A percentile compares a stretch with the other conserved stretches of the same genome.
phyloP scores from a whole-genome alignment of 1,284 basidiomycete genomes.

The Naganishia sp. region DNA sequence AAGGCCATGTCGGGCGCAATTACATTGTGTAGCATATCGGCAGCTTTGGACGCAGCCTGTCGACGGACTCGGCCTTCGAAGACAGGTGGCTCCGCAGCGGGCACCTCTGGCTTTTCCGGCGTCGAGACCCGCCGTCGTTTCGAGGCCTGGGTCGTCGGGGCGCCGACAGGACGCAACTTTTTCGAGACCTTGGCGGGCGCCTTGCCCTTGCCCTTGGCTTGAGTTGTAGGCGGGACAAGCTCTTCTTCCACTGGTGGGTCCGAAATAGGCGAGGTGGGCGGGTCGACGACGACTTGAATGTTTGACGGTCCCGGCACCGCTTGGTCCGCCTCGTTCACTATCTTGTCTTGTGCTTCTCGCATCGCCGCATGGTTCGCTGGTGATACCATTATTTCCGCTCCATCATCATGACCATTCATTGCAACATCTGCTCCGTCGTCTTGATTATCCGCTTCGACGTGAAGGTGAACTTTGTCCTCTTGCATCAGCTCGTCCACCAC shows the following conservation, averaged over 20 bases:
- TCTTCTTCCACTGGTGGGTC: background rate
- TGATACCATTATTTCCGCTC: too few relatives aligned
- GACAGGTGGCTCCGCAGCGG: slow-evolving; percentile 50
- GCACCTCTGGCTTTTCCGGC: slow-evolving; percentile 34
- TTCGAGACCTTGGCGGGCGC: slow-evolving; percentile 4
- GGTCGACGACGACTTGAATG: background rate
- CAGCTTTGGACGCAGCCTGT: slow-evolving; percentile 68
- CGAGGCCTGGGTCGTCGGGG: slow-evolving; percentile 7
- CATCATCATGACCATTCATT: background rate
- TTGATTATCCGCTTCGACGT: background rate
- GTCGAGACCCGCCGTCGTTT: slow-evolving; percentile 22
- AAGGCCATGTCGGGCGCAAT: slow-evolving; percentile 73
- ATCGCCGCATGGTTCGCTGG: too few relatives aligned
- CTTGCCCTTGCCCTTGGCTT: slow-evolving; percentile 8
- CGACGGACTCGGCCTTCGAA: slow-evolving; percentile 38
- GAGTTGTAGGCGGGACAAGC: slow-evolving; percentile 1
- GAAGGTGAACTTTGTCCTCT: slow-evolving; percentile 1
- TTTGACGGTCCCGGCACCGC: background rate
- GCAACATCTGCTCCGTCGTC: background rate
- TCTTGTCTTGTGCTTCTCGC: too few relatives aligned
- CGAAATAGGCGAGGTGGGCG: background rate
- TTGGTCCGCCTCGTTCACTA: background rate
- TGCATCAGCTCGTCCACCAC: slow-evolving; percentile 24
- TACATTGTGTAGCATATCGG: slow-evolving; percentile 62
- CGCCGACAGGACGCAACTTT: slow-evolving; percentile 5